Conservation (phyloP, 305 asterid genomes). For the Solanum hybrid region DNA sequence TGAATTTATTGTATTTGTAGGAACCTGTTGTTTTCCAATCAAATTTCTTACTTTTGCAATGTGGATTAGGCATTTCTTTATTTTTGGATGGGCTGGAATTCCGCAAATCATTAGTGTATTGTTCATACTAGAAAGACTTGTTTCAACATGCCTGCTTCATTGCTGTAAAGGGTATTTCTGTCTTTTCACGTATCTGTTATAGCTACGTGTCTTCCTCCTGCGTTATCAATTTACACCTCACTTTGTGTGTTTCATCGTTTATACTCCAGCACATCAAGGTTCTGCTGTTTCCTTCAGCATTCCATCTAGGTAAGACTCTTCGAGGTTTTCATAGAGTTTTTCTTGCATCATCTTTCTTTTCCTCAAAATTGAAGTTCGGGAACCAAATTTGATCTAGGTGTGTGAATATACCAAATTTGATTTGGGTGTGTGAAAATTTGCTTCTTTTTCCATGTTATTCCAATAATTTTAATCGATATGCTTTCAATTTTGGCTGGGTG, state of each 20-base stretch:
- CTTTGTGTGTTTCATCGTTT: background rate
- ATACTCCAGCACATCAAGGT: background rate
- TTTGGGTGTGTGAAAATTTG: too few species aligned
- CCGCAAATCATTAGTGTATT: background rate
- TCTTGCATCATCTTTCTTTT: too few species aligned
- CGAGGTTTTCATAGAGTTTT: too few species aligned
- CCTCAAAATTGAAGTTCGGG: too few species aligned
- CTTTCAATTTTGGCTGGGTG: too few species aligned
- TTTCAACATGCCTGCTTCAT: background rate
- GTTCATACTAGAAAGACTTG: background rate
- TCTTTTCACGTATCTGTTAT: background rate
- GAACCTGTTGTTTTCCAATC: background rate
- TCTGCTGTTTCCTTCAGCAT: background rate
- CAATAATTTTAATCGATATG: too few species aligned
- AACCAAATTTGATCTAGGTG: too few species aligned
- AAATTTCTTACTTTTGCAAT: background rate
- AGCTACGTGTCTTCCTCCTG: background rate
- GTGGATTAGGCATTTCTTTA: background rate
- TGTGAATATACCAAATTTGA: too few species aligned
- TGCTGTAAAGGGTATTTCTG: background rate
- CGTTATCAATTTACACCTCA: background rate
- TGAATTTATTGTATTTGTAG: background rate
- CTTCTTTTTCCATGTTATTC: too few species aligned
- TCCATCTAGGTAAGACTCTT: too few species aligned
- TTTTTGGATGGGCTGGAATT: background rate